Conservation (phyloP, 768 basidiomycete species). For the Fibroporia radiculosa region DNA sequence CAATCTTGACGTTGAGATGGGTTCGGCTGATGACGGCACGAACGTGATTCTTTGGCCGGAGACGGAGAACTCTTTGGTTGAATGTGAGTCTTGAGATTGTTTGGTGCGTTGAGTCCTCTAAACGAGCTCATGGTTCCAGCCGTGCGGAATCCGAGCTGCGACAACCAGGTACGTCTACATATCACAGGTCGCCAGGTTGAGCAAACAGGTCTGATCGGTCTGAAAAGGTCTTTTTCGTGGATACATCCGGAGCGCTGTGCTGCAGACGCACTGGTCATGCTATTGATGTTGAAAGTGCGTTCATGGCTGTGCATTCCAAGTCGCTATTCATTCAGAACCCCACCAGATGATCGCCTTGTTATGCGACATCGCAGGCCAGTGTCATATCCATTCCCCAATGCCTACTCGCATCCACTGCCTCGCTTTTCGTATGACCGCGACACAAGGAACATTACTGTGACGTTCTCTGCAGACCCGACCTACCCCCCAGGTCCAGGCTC, state of each 20-base stretch:
- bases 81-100: conserved; percentile 38
- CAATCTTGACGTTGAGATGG: conserved; percentile 48
- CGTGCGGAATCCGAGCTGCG: conserved; percentile 56
- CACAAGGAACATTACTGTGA: conserved; percentile 51
- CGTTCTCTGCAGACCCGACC: conserved; percentile 56
- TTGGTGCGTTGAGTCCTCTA: background rate
- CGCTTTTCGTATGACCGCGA: conserved; percentile 51
- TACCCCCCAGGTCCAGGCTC: conserved; percentile 35
- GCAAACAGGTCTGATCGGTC: background rate
- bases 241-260: conserved; percentile 67
- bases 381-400: conserved; percentile 71
- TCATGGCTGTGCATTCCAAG: background rate
- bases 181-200: background rate
- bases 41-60: conserved; percentile 61
- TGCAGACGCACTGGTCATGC: conserved; percentile 78
- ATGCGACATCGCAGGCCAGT: conserved; percentile 72
- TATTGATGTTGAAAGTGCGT: conserved; percentile 66
- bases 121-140: conserved; percentile 29
- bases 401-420: conserved; percentile 70
- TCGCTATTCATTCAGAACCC: conserved; percentile 5
- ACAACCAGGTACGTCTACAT: conserved; percentile 55
- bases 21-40: conserved; percentile 51
- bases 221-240: conserved; percentile 74
- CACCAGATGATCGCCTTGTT: conserved; percentile 54
- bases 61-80: conserved; percentile 71